Evolutionary conservation across 169 alveolate species (phyloP).

Genomic region (Cryptosporidium meleagridis): DNA sequence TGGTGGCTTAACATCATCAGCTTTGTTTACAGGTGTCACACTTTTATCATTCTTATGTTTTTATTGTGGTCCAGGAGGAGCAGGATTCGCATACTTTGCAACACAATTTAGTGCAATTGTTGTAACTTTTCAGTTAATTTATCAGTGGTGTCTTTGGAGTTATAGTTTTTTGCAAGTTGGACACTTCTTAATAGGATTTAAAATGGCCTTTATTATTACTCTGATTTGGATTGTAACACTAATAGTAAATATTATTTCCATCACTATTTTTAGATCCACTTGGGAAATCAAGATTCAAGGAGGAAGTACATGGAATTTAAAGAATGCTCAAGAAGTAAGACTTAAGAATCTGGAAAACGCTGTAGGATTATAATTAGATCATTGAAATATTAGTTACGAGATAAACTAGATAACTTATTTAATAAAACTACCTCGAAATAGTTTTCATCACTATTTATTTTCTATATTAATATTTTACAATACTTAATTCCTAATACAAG

Average conservation of each 20-base stretch:
- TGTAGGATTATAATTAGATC: slow-evolving; percentile 24
- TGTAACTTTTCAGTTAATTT: slow-evolving; percentile 46
- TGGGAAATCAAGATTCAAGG: slow-evolving; percentile 71
- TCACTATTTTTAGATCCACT: slow-evolving; percentile 57
- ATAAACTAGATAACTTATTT: not conserved
- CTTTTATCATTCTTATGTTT: slow-evolving; percentile 30
- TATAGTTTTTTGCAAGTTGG: slow-evolving; percentile 46
- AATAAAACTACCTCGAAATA: not conserved
- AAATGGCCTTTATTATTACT: slow-evolving; percentile 55
- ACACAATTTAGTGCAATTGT: slow-evolving; percentile 65
- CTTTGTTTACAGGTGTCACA: slow-evolving; percentile 37
- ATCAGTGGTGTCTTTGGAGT: slow-evolving; percentile 63
- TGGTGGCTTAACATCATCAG: slow-evolving; percentile 68
- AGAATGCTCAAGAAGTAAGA: slow-evolving; percentile 70
- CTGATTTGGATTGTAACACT: slow-evolving; percentile 41
- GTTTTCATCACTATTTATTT: not conserved
- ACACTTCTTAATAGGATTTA: slow-evolving; percentile 23
- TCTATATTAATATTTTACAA: not conserved
- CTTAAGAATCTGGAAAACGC: slow-evolving; percentile 54
- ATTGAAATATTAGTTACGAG: not conserved
- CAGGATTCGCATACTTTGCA: slow-evolving; percentile 69
- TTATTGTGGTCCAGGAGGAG: slow-evolving; percentile 65
- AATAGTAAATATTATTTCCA: slow-evolving; percentile 28
- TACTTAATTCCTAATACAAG: not conserved
- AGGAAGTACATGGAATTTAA: slow-evolving; percentile 61